Percentiles rank a stretch among this genome's conserved stretches.
Evolutionary conservation across 192 early-diverging fungal genomes (phyloP).

Genomic region (Coemansia sp.): DNA sequence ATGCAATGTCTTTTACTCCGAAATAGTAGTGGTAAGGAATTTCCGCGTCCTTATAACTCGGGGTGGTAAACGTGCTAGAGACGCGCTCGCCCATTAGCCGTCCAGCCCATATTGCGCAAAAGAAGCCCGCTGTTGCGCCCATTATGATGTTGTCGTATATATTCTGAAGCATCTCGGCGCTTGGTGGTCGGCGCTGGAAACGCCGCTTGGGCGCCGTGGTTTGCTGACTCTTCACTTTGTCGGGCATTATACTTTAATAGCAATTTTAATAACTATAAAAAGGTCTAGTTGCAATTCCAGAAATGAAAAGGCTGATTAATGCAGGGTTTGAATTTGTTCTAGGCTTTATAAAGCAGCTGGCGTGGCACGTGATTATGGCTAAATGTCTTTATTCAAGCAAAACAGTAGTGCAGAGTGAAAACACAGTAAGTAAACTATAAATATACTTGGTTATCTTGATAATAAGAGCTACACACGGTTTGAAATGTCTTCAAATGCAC

Average conservation of each 20-base stretch:
- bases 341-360: neutral
- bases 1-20: constrained; percentile 18
- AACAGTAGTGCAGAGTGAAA: too few relatives aligned
- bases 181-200: constrained; percentile 20
- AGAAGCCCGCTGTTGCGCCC: constrained; percentile 36
- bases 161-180: constrained; percentile 24
- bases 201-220: neutral
- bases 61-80: constrained; percentile 15
- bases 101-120: constrained; percentile 43
- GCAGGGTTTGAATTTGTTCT: neutral
- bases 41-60: constrained; percentile 16
- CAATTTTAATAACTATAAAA: neutral
- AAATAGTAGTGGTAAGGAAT: constrained; percentile 13
- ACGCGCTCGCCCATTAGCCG: constrained; percentile 31
- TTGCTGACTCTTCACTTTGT: neutral
- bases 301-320: neutral
- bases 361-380: neutral
- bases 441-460: too few relatives aligned
- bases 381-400: too few relatives aligned
- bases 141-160: constrained; percentile 37
- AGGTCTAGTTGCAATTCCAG: neutral
- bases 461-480: neutral
- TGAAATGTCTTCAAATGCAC: neutral
- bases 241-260: neutral
- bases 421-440: too few relatives aligned